A percentile compares a stretch with the other conserved stretches of the same genome.
phyloP scores from a whole-genome alignment of 2,329 filamentous ascomycete genomes.

The Zymoseptoria tritici region DNA sequence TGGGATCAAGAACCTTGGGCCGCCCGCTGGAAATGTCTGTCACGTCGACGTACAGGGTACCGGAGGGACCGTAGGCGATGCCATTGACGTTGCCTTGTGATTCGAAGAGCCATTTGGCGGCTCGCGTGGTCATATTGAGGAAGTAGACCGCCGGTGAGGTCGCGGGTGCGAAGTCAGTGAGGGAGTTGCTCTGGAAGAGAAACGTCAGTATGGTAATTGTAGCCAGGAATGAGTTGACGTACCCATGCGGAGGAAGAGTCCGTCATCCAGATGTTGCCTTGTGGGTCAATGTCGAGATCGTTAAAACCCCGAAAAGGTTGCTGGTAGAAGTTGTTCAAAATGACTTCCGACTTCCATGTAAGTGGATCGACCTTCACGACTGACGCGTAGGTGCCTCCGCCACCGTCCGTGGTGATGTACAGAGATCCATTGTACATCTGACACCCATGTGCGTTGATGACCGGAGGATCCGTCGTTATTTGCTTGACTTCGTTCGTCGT shows the following conservation, averaged over 20 bases:
- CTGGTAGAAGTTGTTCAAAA: slow-evolving; percentile 55
- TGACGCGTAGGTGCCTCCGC: slow-evolving; percentile 6
- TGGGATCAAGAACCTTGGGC: background rate
- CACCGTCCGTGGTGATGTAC: slow-evolving; percentile 10
- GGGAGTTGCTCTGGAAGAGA: slow-evolving; percentile 3
- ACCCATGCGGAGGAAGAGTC: slow-evolving; percentile 17
- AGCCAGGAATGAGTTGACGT: slow-evolving; percentile 27
- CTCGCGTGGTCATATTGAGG: slow-evolving; percentile 3
- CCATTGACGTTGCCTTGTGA: slow-evolving; percentile 10
- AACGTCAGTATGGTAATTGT: background rate
- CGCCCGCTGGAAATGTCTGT: slow-evolving; percentile 6
- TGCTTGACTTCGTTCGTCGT: slow-evolving; percentile 2
- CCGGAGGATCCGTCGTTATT: slow-evolving; percentile 8
- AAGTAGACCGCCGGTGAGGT: background rate
- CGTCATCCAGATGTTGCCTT: slow-evolving; percentile 25
- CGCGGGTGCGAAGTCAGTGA: slow-evolving; percentile 5
- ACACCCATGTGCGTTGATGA: slow-evolving; percentile 13
- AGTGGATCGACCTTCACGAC: slow-evolving; percentile 5
- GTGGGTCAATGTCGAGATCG: slow-evolving; percentile 46
- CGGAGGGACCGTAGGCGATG: slow-evolving; percentile 7
- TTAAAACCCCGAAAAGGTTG: slow-evolving; percentile 54
- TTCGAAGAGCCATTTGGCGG: slow-evolving; percentile 3
- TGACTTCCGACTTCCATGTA: slow-evolving; percentile 7
- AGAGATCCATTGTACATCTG: slow-evolving; percentile 12
- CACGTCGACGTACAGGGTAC: slow-evolving; percentile 10